phyloP scores from a whole-genome alignment of 2,329 filamentous ascomycete species.

The Paraphaeosphaeria minitans region DNA sequence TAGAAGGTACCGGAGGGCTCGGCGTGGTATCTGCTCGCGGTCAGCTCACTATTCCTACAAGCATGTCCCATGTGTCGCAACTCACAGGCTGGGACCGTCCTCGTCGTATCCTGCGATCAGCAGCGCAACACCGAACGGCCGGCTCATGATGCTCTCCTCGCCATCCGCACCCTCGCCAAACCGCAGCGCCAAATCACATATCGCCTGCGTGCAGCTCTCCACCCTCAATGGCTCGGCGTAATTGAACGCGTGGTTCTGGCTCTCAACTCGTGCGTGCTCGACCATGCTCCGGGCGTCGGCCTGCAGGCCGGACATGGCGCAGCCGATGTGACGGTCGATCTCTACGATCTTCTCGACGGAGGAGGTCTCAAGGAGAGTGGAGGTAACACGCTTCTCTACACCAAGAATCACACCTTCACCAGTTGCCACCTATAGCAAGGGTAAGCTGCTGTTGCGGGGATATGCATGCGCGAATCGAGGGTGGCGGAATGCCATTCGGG shows the following conservation, averaged over 20 bases:
- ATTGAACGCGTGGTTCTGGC: conserved; percentile 96
- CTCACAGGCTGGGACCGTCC: conserved; percentile 87
- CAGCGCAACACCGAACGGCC: conserved; percentile 94
- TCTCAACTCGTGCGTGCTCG: conserved; percentile 97
- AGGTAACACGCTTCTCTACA: conserved; percentile 98
- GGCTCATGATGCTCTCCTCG: conserved; percentile 97
- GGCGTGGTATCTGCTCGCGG: conserved; percentile 76
- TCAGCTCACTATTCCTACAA: background rate
- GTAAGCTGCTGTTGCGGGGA: conserved; percentile 19
- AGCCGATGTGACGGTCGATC: conserved; percentile 98
- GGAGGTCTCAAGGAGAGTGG: conserved; percentile 93
- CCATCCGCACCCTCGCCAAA: conserved; percentile 98
- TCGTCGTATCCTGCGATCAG: conserved; percentile 97
- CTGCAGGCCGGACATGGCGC: conserved; percentile 97
- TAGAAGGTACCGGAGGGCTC: conserved; percentile 99
- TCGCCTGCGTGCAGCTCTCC: conserved; percentile 97
- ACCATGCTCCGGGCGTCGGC: conserved; percentile 97
- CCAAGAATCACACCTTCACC: conserved; percentile 94
- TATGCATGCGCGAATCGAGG: background rate
- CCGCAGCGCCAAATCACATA: conserved; percentile 93
- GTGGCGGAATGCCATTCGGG: background rate
- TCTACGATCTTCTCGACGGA: conserved; percentile 99
- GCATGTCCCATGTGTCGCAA: conserved; percentile 17
- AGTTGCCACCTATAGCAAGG: conserved; percentile 72
- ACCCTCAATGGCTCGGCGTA: conserved; percentile 94